Base-by-base conservation (phyloP, 228 moss, liverwort and hornwort genomes). In the Sphagnum fallax region DNA sequence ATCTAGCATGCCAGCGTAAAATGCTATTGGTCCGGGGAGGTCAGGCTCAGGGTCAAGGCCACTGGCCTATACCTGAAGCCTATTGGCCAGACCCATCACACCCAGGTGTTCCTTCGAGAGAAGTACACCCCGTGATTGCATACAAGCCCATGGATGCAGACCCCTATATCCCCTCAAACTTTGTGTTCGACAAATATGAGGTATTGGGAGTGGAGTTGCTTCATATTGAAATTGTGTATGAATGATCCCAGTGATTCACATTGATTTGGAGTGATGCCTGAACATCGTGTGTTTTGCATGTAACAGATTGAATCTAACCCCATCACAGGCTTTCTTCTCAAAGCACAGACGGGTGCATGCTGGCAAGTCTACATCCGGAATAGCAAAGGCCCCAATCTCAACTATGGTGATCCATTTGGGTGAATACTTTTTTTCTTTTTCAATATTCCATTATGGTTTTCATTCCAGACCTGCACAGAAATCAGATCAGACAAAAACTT, bases 21-120 rank as follows among this genome's bases (percentile, higher is more conserved):
- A 92, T 98, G 98, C 72, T 98, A 55, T 76, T 89, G 73, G 93
- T 98, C 47, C 87, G 94, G 70, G 94, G 92, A 64, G 88, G 87
- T 62, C 92, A 86, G 78, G 78, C 83, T 62, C 91, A 91, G 73
- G 84, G 87, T 12, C 98, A 94, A 77, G 98, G 98, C 49, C 90
- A 98, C 71, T 98, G 98, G 98, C 98, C 98, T 66, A 98, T 98
- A 68, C 98, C 98, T 65, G 98, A 98, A 75, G 89, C 94, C 6
- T 98, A 93, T 73, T 92, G 93, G 93, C 92, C 92, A 71, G 98
- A 98, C 83, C 88, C 89, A 62, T 63, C 90, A 52, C 90, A 87
- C 69, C 84, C 79, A 75, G 84, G 82, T 69, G 78, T 92, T 78
- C 89, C 90, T 47, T 82, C 90, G 47, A 82, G 98, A 71, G 94